Evolutionary conservation across 1,284 basidiomycete species (phyloP), one percentile per base, ranked within the genome.

Genomic region (Moesziomyces aphidis): DNA sequence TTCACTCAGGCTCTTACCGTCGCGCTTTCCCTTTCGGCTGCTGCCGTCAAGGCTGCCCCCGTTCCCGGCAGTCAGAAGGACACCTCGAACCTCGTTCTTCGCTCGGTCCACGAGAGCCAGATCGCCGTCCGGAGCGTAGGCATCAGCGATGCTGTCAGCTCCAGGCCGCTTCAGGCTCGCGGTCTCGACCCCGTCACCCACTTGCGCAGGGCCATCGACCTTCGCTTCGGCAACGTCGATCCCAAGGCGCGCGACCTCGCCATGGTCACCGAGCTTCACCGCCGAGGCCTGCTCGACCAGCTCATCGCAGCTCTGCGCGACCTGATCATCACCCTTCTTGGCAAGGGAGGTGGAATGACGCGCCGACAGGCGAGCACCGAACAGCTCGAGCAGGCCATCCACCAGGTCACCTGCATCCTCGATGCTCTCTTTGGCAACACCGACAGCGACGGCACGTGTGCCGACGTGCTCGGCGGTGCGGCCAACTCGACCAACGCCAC

Each of bases 241-340:
- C 69, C 69, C 24, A 45, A 64, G 51, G 62, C 64, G 11, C 69
- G 73, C 31, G 65, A 65, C 26, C 53, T 63, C 9, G 65, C 70
- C 42, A 42, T 76, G 46, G 63, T 76, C 61, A 62, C 61, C 44
- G 76, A 78, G 52, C 67, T 78, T 15, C 61, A 76, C 47, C 66
- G 71, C 22, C 69, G 76, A 22, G 76, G 74, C 11, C 49, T 78
- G 17, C 70, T 78, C 45, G 76, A 78, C 56, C 63, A 69, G 72
- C 67, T 78, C 49, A 55, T 78, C 10, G 64, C 65, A 24, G 73
- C 76, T 7, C 44, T 78, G 2, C 60, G 66, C 51, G 65, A 78
- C 21, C 55, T 78, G 2, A 63, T 78, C 55, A 61, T 67, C 54
- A 73, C 66, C 44, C 62, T 78, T 24, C 71, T 78, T 23, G 76